Evolutionary conservation across 164 flowering plant genomes (phyloP).

Genomic region (Aristolochia fimbriata): DNA sequence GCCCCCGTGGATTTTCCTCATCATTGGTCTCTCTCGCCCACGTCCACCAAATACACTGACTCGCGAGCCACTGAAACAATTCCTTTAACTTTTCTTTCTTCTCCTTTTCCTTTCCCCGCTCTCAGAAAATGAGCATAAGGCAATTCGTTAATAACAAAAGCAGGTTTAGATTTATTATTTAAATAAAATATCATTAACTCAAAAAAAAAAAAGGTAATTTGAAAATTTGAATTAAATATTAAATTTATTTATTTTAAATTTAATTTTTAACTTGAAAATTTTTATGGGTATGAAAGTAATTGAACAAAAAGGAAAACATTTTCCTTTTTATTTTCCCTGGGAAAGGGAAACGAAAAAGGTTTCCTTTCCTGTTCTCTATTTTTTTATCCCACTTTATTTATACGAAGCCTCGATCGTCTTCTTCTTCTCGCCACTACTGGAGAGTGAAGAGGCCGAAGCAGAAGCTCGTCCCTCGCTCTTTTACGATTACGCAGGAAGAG

Average conservation of each 20-base stretch:
- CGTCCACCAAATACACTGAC: background rate
- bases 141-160: too few relatives aligned
- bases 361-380: background rate
- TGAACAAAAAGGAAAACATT: background rate
- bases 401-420: too few relatives aligned
- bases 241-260: background rate
- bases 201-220: too few relatives aligned
- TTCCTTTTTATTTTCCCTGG: too few relatives aligned
- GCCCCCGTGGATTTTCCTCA: conserved; percentile 1
- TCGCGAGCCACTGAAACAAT: background rate
- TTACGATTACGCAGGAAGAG: conserved; percentile 1
- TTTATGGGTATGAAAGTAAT: background rate
- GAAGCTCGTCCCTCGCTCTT: background rate
- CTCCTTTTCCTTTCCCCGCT: background rate
- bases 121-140: too few relatives aligned
- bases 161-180: too few relatives aligned
- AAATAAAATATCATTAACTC: too few relatives aligned
- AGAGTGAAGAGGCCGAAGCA: background rate
- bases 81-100: too few relatives aligned
- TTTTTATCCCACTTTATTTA: background rate
- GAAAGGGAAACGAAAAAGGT: background rate
- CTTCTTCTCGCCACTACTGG: background rate
- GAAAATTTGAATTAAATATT: too few relatives aligned
- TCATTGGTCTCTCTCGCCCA: too few relatives aligned
- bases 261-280: too few relatives aligned